phyloP scores from a whole-genome alignment of 441 rosid genomes.

The Geranium incanum region DNA sequence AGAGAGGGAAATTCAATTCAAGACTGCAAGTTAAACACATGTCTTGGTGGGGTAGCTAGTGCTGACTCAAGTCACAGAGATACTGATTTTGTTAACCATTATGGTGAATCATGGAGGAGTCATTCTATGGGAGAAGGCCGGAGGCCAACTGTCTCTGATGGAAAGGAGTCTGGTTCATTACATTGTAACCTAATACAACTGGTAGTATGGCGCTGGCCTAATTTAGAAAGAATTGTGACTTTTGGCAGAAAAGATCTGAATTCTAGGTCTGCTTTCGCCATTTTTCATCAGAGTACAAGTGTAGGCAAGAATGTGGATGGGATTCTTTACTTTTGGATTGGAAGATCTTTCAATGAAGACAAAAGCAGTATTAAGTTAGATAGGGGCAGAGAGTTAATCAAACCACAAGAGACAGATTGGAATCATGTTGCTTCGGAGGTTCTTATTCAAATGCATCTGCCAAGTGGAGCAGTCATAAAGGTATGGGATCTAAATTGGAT shows the following conservation, averaged over 20 bases:
- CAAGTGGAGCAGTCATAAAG: conserved; percentile 53
- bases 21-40: conserved; percentile 27
- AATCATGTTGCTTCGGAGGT: conserved; percentile 45
- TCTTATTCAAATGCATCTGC: conserved; percentile 52
- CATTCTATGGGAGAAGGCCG: conserved; percentile 20
- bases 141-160: conserved; percentile 20
- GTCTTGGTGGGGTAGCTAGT: conserved; percentile 31
- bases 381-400: conserved; percentile 30
- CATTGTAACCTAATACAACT: conserved; percentile 29
- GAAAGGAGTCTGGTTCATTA: conserved; percentile 23
- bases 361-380: conserved; percentile 38
- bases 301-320: conserved; percentile 37
- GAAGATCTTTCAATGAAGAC: conserved; percentile 47
- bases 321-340: conserved; percentile 76
- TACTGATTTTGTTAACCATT: conserved; percentile 26
- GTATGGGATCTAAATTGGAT: conserved; percentile 30
- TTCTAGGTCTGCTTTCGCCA: conserved; percentile 53
- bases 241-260: conserved; percentile 42
- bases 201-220: conserved; percentile 61
- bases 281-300: conserved; percentile 35
- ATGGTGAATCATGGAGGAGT: conserved; percentile 27
- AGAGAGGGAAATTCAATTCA: conserved; percentile 28
- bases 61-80: conserved; percentile 31
- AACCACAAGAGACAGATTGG: conserved; percentile 45
- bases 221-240: conserved; percentile 47